Base-by-base conservation (phyloP, 2,329 filamentous ascomycete genomes). In the Fusarium concolor region DNA sequence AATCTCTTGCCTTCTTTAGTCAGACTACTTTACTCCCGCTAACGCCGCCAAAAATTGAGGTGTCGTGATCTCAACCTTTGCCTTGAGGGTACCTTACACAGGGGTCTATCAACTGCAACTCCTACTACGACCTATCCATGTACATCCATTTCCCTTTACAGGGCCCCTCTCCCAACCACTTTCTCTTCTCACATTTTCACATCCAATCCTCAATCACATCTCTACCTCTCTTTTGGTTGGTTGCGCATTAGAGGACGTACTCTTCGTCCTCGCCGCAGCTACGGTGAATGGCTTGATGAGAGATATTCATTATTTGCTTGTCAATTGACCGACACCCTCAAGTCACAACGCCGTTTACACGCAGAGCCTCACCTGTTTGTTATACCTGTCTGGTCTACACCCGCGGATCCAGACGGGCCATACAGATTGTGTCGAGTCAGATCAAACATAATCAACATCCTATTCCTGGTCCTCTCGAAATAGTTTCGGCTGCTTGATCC, bases 151-250 rank as follows among this genome's bases (percentile, higher is more conserved):
- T 51, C 54, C 49, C 61, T 41, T 62, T 46, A 53, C 66, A 70
- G 67, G 50, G 62, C 67, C 62, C 66, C 67, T 67, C 62, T 55
- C 66, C 65, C 65, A 65, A 65, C 66, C 67, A 64, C 52, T 56
- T 56, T 56, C 62, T 69, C 61, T 49, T 38, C 44, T 63, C 62
- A 62, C 41, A 26, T 46, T 47, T 59, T 59, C 18, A 22, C 58
- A 62, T 61, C 50, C 39, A 35, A 33, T 62, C 57, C 51, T 63
- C 65, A 54, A 56, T 58, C 65, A 58, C 65, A 51, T 54, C 50
- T 57, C 56, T 54, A 41, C 70, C 45, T 51, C 46, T 41, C 26
- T 38, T 43, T 55, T 62, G 49, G 67, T 55, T 60, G 54, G 52
- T 46, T 65, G 47, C 33, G 42, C 65, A 57, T 54, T 35, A 38